Conservation (phyloP, 1,284 basidiomycete species). For the Schizopora paradoxa region DNA sequence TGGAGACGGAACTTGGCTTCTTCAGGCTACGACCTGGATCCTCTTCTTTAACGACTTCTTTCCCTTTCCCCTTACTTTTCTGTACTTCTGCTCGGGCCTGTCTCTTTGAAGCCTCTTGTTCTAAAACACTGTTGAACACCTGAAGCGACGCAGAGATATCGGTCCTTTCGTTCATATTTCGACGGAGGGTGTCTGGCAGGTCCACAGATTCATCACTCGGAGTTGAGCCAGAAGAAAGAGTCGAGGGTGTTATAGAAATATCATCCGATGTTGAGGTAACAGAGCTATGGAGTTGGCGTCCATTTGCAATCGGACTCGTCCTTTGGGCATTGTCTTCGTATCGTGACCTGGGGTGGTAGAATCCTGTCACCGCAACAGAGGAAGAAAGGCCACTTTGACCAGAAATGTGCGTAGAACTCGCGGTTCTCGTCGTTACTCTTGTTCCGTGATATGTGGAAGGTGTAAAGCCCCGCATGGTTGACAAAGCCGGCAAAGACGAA, state of each 20-base stretch:
- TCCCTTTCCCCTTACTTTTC: slow-evolving; percentile 11
- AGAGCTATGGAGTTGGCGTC: slow-evolving; percentile 19
- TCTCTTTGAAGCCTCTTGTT: slow-evolving; percentile 47
- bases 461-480: slow-evolving; percentile 46
- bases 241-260: slow-evolving; percentile 25
- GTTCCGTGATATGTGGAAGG: slow-evolving; percentile 40
- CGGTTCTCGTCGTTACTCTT: slow-evolving; percentile 27
- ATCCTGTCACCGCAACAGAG: slow-evolving; percentile 55
- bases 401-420: slow-evolving; percentile 26
- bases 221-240: slow-evolving; percentile 30
- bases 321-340: slow-evolving; percentile 14
- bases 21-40: not conserved
- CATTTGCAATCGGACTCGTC: slow-evolving; percentile 15
- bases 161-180: slow-evolving; percentile 53
- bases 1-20: not conserved
- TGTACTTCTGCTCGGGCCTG: slow-evolving; percentile 8
- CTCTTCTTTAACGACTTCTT: slow-evolving; percentile 1
- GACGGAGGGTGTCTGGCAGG: slow-evolving; percentile 42
- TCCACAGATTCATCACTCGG: slow-evolving; percentile 29
- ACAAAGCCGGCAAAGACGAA: slow-evolving; percentile 2
- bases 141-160: slow-evolving; percentile 66
- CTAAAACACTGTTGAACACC: slow-evolving; percentile 55
- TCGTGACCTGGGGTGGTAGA: slow-evolving; percentile 46
- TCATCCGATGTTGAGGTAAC: slow-evolving; percentile 31
- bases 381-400: slow-evolving; percentile 60